Evolutionary conservation across 495 filamentous ascomycete species (phyloP), one percentile per base, ranked within the genome.

Genomic region (Glonium stellatum): DNA sequence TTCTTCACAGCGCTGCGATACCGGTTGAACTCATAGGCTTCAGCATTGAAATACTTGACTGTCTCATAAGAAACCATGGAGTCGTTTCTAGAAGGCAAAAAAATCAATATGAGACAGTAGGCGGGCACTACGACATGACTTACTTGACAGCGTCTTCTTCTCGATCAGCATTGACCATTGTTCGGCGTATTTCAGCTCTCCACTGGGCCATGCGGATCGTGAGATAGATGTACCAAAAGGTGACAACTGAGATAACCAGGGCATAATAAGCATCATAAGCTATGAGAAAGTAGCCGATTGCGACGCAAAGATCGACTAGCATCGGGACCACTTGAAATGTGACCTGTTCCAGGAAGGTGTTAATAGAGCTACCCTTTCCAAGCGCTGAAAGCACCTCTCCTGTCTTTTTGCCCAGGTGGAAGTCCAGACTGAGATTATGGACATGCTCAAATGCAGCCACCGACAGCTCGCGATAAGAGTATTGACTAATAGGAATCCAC

Each of bases 21-120:
- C 9, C 95, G 85, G 39, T 84, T 81, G 71, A 96, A 97, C 67
- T 98, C 93, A 71, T 92, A 96, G 6, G 84, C 79, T 70, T 98
- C 93, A 1, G 93, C 92, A 68, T 97, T 97, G 80, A 98, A 98
- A 69, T 97, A 97, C 71, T 98, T 97, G 67, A 98, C 93, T 23
- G 93, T 97, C 72, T 98, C 93, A 70, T 97, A 98, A 11, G 91
- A 93, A 37, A 91, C 85, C 81, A 98, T 95, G 0, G 93, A 97
- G 69, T 98, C 95, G 65, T 97, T 97, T 76, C 82, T 85, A 55
- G n/a, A n/a, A n/a, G n/a, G n/a, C n/a, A 1, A 50, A 5, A 18
- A 50, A 34, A 46, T 66, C 62, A 67, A 56, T 10, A 31, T 21
- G 35, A 31, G 12, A 25, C 10, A 23, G 25, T 15, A 15, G 21